Conservation (phyloP, 2,329 filamentous ascomycete species). For the Aspergillus clavatus region DNA sequence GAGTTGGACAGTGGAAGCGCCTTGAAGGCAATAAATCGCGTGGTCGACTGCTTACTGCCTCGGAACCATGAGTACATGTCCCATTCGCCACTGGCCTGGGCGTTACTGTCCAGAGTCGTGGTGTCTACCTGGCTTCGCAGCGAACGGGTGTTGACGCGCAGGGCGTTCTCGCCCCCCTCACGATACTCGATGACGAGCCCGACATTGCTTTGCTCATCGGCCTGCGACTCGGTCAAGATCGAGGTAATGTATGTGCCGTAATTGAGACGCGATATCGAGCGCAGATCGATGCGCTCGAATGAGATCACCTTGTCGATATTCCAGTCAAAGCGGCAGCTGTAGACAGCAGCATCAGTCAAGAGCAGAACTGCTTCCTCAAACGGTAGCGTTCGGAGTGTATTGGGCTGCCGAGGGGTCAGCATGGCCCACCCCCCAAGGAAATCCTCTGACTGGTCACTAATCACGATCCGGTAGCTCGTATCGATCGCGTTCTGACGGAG, state of each 20-base stretch:
- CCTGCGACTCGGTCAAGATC: slow-evolving; percentile 71
- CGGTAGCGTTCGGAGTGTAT: slow-evolving; percentile 64
- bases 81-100: slow-evolving; percentile 33
- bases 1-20: slow-evolving; percentile 36
- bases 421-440: slow-evolving; percentile 87
- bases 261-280: slow-evolving; percentile 66
- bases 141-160: slow-evolving; percentile 80
- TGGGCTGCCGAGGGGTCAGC: slow-evolving; percentile 66
- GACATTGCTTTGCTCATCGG: slow-evolving; percentile 73
- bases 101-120: slow-evolving; percentile 23
- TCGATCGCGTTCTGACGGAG: slow-evolving; percentile 88
- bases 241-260: slow-evolving; percentile 88
- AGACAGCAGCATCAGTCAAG: slow-evolving; percentile 77
- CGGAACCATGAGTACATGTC: slow-evolving; percentile 41
- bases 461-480: slow-evolving; percentile 77
- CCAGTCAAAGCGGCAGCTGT: slow-evolving; percentile 92
- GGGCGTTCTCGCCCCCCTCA: slow-evolving; percentile 64
- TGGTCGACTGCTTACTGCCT: slow-evolving; percentile 23
- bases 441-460: slow-evolving; percentile 77
- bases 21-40: slow-evolving; percentile 42
- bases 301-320: slow-evolving; percentile 88
- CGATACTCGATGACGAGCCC: slow-evolving; percentile 77
- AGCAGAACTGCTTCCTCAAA: slow-evolving; percentile 87
- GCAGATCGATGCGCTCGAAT: slow-evolving; percentile 79
- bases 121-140: slow-evolving; percentile 56